Evolutionary conservation across 495 filamentous ascomycete species (phyloP).

Genomic region (Apiosordaria backusii): DNA sequence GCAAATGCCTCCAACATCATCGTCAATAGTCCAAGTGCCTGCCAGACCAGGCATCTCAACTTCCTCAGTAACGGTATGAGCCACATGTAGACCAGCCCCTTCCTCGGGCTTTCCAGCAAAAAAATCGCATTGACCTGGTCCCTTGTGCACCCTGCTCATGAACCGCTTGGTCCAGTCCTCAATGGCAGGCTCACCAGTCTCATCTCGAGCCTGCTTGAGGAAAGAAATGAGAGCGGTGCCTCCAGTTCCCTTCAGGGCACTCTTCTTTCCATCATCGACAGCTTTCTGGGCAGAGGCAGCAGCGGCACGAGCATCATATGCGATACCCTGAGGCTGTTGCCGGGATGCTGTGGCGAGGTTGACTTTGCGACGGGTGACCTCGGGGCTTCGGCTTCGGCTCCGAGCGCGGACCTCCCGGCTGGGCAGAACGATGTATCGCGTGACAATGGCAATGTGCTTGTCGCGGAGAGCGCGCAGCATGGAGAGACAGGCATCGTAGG

Average conservation of each 20-base stretch:
- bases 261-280: constrained; percentile 32
- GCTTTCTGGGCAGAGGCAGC: constrained; percentile 12
- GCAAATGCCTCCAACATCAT: constrained; percentile 61
- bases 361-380: constrained; percentile 42
- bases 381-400: constrained; percentile 44
- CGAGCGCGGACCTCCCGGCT: constrained; percentile 48
- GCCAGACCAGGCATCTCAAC: constrained; percentile 74
- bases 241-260: constrained; percentile 81
- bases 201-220: constrained; percentile 87
- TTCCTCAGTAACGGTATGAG: constrained; percentile 50
- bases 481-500: constrained; percentile 86
- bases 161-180: constrained; percentile 76
- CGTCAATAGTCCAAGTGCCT: constrained; percentile 80
- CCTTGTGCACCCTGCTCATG: constrained; percentile 54
- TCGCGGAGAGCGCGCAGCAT: constrained; percentile 89
- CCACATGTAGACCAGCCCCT: constrained; percentile 19
- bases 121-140: constrained; percentile 48
- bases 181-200: constrained; percentile 89
- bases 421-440: constrained; percentile 87
- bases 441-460: constrained; percentile 94
- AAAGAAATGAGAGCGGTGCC: constrained; percentile 91
- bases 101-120: constrained; percentile 59
- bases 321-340: constrained; percentile 41
- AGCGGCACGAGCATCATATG: constrained; percentile 27
- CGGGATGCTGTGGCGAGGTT: constrained; percentile 65